Evolutionary conservation across 2,329 filamentous ascomycete genomes (phyloP), one percentile per base, ranked within the genome.

Genomic region (Cercospora beticola): DNA sequence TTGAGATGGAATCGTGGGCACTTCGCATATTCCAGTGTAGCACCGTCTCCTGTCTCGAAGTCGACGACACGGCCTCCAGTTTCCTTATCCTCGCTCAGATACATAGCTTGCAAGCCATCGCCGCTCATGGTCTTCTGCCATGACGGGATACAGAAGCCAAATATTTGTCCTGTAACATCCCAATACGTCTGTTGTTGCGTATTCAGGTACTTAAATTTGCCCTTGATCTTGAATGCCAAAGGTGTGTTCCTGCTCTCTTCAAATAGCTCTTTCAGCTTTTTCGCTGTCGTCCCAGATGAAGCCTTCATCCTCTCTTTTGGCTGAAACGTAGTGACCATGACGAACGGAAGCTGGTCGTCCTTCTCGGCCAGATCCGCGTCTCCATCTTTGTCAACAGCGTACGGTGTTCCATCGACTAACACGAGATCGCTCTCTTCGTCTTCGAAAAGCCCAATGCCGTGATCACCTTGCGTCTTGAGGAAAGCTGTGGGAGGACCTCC

Each of bases 1-100:
- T 80, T 81, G 30, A 83, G 68, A 74, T 82, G 81, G 66, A 82
- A 81, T 43, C 80, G 75, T 12, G 80, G 81, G 56, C 79, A 81
- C 65, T 80, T 81, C 2, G 79, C 78, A 75, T 78, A 82, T 46
- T 78, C 76, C 64, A 83, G 66, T 18, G 74, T 10, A 5, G 74
- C 78, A 23, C 76, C 78, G 3, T 77, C 77, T 0, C 70, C 75
- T 40, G 77, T 79, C 67, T 78, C 78, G 64, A 83, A 82, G 33
- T 81, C 77, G 21, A 74, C 67, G 8, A 82, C 78, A 23, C 74
- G 73, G 0, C 80, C 81, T 4, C 81, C 81, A 16, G 74, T 70
- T 61, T 73, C 74, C 63, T 77, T 78, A 23, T 76, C 73, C 10
- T 75, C 76, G 54, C 72, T 76, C 57, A 79, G 62, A 63, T 80